phyloP scores from a whole-genome alignment of 2,329 filamentous ascomycete genomes.

The Hypomyces rosellus region DNA sequence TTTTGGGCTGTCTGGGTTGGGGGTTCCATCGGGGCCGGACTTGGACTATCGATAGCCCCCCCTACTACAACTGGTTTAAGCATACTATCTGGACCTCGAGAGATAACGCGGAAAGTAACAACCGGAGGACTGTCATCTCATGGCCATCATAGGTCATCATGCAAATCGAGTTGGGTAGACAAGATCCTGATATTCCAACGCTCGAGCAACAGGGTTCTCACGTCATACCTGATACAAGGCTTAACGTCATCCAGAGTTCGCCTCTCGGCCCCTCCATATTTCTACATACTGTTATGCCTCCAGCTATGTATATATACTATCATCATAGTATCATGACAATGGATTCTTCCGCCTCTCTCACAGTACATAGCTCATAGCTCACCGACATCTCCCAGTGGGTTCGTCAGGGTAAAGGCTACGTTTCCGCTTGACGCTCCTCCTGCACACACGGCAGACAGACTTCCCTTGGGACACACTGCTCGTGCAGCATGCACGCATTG shows the following conservation, averaged over 20 bases:
- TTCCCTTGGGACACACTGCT: slow-evolving; percentile 44
- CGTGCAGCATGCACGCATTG: slow-evolving; percentile 47
- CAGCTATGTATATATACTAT: no score
- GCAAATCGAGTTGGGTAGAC: no score
- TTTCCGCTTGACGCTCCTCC: slow-evolving; percentile 41
- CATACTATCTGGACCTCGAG: neutral
- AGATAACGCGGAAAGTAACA: neutral
- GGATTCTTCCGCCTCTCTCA: no score
- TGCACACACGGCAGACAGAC: slow-evolving; percentile 29
- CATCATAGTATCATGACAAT: no score
- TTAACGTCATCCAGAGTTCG: no score
- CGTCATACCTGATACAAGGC: no score
- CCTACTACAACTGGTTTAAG: neutral
- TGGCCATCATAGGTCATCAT: neutral
- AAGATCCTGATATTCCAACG: no score
- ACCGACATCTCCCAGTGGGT: slow-evolving; percentile 2
- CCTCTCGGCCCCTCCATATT: no score
- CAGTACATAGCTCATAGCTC: neutral
- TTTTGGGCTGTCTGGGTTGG: no score
- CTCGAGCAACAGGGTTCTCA: no score
- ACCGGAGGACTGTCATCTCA: neutral
- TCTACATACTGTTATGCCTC: no score
- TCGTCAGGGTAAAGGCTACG: slow-evolving; percentile 35
- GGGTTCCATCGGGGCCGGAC: neutral
- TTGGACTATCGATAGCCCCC: no score